Base-by-base conservation (phyloP, 2,329 filamentous ascomycete species). In the Nigrograna mackinnonii region DNA sequence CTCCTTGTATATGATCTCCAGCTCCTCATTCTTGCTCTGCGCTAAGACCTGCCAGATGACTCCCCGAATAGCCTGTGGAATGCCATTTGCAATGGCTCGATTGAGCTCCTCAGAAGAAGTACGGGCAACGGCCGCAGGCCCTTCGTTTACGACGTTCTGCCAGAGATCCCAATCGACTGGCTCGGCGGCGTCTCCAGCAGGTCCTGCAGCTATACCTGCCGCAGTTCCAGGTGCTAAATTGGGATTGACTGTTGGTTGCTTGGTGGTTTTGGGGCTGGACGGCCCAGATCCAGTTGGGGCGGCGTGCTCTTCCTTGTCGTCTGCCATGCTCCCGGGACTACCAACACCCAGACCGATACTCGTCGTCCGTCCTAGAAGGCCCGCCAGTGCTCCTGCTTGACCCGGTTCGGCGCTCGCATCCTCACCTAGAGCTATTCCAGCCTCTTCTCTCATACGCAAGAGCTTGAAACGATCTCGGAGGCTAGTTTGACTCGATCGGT, bases 91-190 rank as follows among this genome's bases (percentile, higher is more conserved):
- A 56, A 99, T 96, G 17, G 94, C 91, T 52, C 80, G 83, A 62
- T 92, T 96, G 43, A 99, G 75, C 65, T 96, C 91, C 58, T 95
- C 89, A 0, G 92, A 80, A 60, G 91, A 96, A 4, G 90, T 91
- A 46, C 89, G 84, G 9, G 89, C 87, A 37, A 97, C 87, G 7
- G 90, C 92, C 20, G 89, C 84, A 13, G 91, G 91, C 0, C 94
- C 94, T 72, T 96, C 89, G 54, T 96, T 95, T 22, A 99, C 94
- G 4, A 99, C 87, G 18, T 87, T 84, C 65, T 99, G 92, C 94
- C 94, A 99, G 28, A 99, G 74, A 68, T 99, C 94, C 94, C 94
- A 99, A 64, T 99, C 91, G n/a, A 99, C 94, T 18, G 89, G 85
- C 13, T 78, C 76, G 19, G 74, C 71, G 22, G 77, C 73, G 58